These are phyloP conservation scores for Gliomastix tumulicola DNA, from an alignment of 2,329 filamentous ascomycete species.

Conservation along the genomic window DNA sequence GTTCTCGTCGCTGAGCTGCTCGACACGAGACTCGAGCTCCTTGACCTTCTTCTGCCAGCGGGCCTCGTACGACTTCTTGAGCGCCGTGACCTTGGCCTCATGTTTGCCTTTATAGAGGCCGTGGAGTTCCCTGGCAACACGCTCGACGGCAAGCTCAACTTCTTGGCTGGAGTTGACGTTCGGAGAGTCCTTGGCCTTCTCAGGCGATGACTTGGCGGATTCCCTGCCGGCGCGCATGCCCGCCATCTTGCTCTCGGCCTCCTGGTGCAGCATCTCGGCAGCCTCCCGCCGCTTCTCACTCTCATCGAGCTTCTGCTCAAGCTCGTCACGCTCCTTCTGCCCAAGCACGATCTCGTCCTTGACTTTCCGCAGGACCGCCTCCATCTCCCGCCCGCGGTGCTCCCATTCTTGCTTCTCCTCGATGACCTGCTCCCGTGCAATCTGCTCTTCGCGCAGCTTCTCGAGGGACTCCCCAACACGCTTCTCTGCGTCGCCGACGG, in stretches of 20 bases:
- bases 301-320: slow-evolving; percentile 70
- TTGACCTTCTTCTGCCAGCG: slow-evolving; percentile 84
- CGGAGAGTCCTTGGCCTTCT: slow-evolving; percentile 25
- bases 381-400: slow-evolving; percentile 77
- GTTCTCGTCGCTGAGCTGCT: slow-evolving; percentile 65
- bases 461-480: slow-evolving; percentile 83
- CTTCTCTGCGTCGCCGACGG: slow-evolving; percentile 84
- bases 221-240: slow-evolving; percentile 61
- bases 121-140: slow-evolving; percentile 90
- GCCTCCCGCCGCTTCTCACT: slow-evolving; percentile 67
- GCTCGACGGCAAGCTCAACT: slow-evolving; percentile 79
- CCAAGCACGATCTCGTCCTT: slow-evolving; percentile 73
- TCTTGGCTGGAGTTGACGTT: slow-evolving; percentile 40
- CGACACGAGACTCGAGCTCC: slow-evolving; percentile 67
- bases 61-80: slow-evolving; percentile 79
- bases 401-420: slow-evolving; percentile 80
- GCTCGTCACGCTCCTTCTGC: slow-evolving; percentile 74
- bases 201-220: slow-evolving; percentile 23
- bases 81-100: slow-evolving; percentile 86
- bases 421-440: slow-evolving; percentile 62
- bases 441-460: slow-evolving; percentile 70
- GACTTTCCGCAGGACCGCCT: slow-evolving; percentile 69
- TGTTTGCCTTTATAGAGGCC: slow-evolving; percentile 94
- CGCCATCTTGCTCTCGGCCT: slow-evolving; percentile 69
- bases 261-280: slow-evolving; percentile 68